These are phyloP conservation scores for Ophiostoma pallidulum DNA, from an alignment of 2,329 filamentous ascomycete genomes.

Conservation along the genomic window DNA sequence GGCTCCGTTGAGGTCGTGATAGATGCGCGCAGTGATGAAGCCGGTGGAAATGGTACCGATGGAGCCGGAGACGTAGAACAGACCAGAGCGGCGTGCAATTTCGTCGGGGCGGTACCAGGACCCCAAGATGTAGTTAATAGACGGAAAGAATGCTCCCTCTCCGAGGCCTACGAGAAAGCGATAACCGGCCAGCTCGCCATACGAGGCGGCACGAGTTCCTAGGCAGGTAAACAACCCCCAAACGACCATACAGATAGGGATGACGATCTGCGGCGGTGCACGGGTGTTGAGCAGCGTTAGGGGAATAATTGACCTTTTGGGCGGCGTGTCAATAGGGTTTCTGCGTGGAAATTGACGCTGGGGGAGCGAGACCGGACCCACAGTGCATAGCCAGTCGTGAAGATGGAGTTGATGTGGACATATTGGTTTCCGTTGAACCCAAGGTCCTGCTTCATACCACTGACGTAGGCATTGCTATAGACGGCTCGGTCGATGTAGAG, in stretches of 20 bases:
- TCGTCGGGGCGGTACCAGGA: constrained; percentile 9
- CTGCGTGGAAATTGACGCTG: no score
- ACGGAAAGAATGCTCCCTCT: constrained; percentile 9
- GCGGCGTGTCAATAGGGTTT: no score
- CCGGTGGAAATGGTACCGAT: constrained; percentile 9
- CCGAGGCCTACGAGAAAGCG: constrained; percentile 4
- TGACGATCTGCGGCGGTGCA: constrained; percentile 23
- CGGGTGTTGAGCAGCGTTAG: constrained; percentile 27
- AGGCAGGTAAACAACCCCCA: constrained; percentile 8
- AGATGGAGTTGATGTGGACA: constrained; percentile 43
- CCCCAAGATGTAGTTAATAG: constrained; percentile 8
- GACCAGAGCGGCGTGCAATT: constrained; percentile 1
- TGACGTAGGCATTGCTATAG: constrained; percentile 30
- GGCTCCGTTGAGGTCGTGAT: constrained; percentile 27
- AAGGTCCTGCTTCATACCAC: constrained; percentile 41
- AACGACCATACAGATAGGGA: constrained; percentile 23
- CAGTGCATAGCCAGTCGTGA: constrained; percentile 52
- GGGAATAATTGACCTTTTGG: background rate
- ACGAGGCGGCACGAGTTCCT: background rate
- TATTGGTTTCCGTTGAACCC: constrained; percentile 39
- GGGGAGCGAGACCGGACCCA: constrained; percentile 27
- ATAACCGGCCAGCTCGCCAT: constrained; percentile 1
- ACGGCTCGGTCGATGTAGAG: constrained; percentile 4
- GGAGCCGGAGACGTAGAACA: constrained; percentile 20
- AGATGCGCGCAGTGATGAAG: constrained; percentile 20